These are phyloP conservation scores for Chaetothyriales sp. DNA, from an alignment of 2,329 filamentous ascomycete genomes.

Conservation along the genomic window DNA sequence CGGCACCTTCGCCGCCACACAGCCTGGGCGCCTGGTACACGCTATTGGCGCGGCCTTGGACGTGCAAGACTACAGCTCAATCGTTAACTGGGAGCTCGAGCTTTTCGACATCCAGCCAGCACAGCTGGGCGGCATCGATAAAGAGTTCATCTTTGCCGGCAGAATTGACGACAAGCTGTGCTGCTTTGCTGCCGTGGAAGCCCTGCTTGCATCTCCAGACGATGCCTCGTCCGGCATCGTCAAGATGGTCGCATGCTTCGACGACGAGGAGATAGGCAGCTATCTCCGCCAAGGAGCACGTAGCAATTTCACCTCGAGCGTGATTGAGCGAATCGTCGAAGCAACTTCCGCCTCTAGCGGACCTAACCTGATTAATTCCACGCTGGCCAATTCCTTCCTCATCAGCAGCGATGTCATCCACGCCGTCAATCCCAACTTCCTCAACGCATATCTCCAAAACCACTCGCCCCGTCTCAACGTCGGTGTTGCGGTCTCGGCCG, in stretches of 20 bases:
- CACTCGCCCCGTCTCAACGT: conserved; percentile 83
- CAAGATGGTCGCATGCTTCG: conserved; percentile 87
- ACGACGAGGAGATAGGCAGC: conserved; percentile 93
- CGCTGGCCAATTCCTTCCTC: conserved; percentile 83
- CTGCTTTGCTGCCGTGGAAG: conserved; percentile 80
- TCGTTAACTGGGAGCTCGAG: conserved; percentile 94
- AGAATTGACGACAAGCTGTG: conserved; percentile 97
- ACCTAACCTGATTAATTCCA: conserved; percentile 55
- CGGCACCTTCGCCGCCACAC: conserved; percentile 64
- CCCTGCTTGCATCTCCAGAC: conserved; percentile 55
- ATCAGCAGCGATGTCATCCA: conserved; percentile 88
- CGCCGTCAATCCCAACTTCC: conserved; percentile 89
- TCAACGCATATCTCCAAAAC: conserved; percentile 65
- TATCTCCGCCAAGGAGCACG: conserved; percentile 77
- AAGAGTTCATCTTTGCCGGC: conserved; percentile 87
- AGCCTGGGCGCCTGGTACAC: conserved; percentile 72
- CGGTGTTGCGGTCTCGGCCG: conserved; percentile 64
- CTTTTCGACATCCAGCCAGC: conserved; percentile 85
- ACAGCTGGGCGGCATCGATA: conserved; percentile 68
- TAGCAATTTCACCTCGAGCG: conserved; percentile 72
- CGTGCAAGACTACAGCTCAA: conserved; percentile 56
- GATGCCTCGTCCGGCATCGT: conserved; percentile 46
- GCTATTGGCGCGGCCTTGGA: conserved; percentile 68
- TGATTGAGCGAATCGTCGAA: conserved; percentile 67
- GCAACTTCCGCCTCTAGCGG: conserved; percentile 28